Conservation (phyloP, 345 rosid genomes). For the Citrus sp. region DNA sequence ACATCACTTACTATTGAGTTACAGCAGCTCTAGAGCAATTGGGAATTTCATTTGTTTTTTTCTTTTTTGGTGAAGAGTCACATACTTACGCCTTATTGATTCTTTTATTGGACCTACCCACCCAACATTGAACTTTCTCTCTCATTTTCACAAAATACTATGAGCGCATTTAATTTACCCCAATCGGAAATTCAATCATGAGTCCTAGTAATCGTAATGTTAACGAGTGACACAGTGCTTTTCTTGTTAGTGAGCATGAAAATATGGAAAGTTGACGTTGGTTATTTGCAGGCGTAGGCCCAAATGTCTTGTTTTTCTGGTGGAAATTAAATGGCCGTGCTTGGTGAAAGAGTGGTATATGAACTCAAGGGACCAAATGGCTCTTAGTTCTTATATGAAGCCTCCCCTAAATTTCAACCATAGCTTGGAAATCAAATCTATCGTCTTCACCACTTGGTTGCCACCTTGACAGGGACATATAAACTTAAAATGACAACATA, state of each 20-base stretch:
- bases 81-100: neutral
- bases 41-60: too few species aligned
- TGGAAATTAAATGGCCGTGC: neutral
- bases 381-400: neutral
- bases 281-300: slow-evolving; percentile 19
- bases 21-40: neutral
- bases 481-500: too few species aligned
- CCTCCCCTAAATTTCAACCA: slow-evolving; percentile 3
- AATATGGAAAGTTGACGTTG: neutral
- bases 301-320: slow-evolving; percentile 20
- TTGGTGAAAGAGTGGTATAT: neutral
- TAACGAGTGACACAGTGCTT: neutral
- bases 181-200: neutral
- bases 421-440: neutral
- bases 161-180: neutral
- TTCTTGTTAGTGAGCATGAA: neutral
- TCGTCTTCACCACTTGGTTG: neutral
- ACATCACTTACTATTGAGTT: neutral
- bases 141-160: neutral
- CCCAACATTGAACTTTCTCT: neutral
- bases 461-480: neutral
- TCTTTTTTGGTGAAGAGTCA: slow-evolving; percentile 9
- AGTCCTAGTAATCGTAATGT: neutral
- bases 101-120: slow-evolving; percentile 8
- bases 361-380: neutral